Conservation (phyloP, 139 green algal species). For the Marvania coccoides region DNA sequence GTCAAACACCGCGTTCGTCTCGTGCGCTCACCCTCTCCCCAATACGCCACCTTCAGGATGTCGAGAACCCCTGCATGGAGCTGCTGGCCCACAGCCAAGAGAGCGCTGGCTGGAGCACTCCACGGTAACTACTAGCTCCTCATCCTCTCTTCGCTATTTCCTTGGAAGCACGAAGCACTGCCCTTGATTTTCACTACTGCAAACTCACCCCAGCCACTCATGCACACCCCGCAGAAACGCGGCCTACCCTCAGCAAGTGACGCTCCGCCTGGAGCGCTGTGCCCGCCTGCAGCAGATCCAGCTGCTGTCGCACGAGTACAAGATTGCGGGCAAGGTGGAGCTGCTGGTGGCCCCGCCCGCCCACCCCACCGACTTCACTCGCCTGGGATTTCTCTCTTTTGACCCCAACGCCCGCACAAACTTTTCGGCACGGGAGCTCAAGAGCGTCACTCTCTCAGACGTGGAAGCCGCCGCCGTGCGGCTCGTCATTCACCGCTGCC, state of each 20-base stretch:
- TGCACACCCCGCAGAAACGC: conserved; percentile 49
- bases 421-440: conserved; percentile 81
- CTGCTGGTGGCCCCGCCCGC: conserved; percentile 53
- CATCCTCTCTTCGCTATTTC: neutral
- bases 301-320: conserved; percentile 90
- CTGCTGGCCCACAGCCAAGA: conserved; percentile 70
- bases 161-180: neutral
- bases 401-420: conserved; percentile 79
- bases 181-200: neutral
- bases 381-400: conserved; percentile 82
- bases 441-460: conserved; percentile 57
- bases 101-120: conserved; percentile 73
- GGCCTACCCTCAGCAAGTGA: conserved; percentile 77
- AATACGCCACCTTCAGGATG: conserved; percentile 39
- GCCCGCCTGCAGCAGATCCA: conserved; percentile 78
- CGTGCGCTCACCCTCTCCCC: neutral
- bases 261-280: conserved; percentile 57
- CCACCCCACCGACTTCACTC: conserved; percentile 36
- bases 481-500: conserved; percentile 70
- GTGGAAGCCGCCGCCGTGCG: conserved; percentile 42
- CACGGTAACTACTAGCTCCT: conserved; percentile 42
- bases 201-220: neutral
- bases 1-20: neutral
- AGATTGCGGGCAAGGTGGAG: conserved; percentile 81
- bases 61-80: conserved; percentile 69